Evolutionary conservation across 306 rosid species (phyloP), one percentile per base, ranked within the genome.

Genomic region (Vachellia pachyceras): DNA sequence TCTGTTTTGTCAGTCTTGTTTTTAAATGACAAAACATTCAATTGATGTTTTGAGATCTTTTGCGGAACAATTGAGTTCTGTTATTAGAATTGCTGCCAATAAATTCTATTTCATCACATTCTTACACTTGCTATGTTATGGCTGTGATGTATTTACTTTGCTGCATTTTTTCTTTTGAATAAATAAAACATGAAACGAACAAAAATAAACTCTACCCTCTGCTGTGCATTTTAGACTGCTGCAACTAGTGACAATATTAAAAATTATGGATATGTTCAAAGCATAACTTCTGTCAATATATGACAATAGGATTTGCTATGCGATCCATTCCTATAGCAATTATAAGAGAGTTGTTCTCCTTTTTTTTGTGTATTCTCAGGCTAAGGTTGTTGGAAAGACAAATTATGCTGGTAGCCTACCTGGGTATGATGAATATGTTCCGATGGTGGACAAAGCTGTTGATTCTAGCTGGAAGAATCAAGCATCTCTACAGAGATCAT

Each of bases 361-460:
- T 63, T 63, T 25, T 69, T 25, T 69, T 69, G 78, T 78, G 69
- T 47, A 52, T 80, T 80, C 54, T 77, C 89, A 95, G 99, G 89
- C 94, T 73, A 93, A 89, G 88, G 84, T 78, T 11, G 89, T 75
- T 40, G 98, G 99, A 76, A 95, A 90, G 88, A 74, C 90, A 85
- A 89, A 85, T 79, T 88, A 79, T 69, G 85, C 88, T 5, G 84
- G 84, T 78, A 88, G 45, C 82, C 85, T 95, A 77, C 61, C 94
- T 17, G 98, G 97, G 64, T 95, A 93, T 80, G 97, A 95, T 88
- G 99, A 95, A 81, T 95, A 91, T 65, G 90, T 93, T 79, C 99
- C 99, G 67, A 93, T 95, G 93, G 98, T 95, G 45, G 99, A 95
- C 91, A 95, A 93, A 86, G 90, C 99, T 46, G 99, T 95, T 50